Evolutionary conservation across 257 asterid genomes (phyloP), one percentile per base, ranked within the genome.

Genomic region (Hygrophila difformis): DNA sequence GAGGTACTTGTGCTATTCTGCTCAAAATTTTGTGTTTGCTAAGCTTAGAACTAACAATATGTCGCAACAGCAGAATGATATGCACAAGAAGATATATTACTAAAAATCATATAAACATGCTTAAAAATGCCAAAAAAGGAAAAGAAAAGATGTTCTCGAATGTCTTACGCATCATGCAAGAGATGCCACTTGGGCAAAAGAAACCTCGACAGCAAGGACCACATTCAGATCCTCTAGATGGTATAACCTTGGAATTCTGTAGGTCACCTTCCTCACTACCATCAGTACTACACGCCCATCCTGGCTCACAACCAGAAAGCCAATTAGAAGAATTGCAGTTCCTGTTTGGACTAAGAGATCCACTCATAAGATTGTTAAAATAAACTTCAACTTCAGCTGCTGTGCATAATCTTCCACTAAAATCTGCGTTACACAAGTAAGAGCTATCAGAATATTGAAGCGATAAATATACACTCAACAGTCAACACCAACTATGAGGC

Each of bases 101-200:
- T 26, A 8, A 26, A 26, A 8, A 3, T 3, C 31, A 26, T 26
- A 26, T 26, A 5, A 26, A 26, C n/a, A n/a, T n/a, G n/a, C n/a
- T n/a, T n/a, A n/a, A n/a, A n/a, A n/a, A n/a, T n/a, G n/a, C n/a
- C n/a, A n/a, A n/a, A n/a, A n/a, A n/a, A n/a, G n/a, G n/a, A n/a
- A n/a, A n/a, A n/a, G n/a, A n/a, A n/a, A 26, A 3, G 8, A 26
- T 0, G 31, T 26, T 26, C 31, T 26, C n/a, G 31, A 26, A 26
- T 26, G 4, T 15, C 55, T 49, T 49, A 49, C 55, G 55, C 13
- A 49, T 14, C 55, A 49, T 49, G 34, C 55, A 49, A 0, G 55
- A 29, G 24, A 49, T 6, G 14, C 55, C 55, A 15, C 16, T 2
- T 13, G 55, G 55, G 26, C 55, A 49, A 26, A 49, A 49, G 24